A percentile compares a stretch with the other conserved stretches of the same genome.
Conservation (phyloP, 2,329 filamentous ascomycete genomes). For the Penicillium sp. region DNA sequence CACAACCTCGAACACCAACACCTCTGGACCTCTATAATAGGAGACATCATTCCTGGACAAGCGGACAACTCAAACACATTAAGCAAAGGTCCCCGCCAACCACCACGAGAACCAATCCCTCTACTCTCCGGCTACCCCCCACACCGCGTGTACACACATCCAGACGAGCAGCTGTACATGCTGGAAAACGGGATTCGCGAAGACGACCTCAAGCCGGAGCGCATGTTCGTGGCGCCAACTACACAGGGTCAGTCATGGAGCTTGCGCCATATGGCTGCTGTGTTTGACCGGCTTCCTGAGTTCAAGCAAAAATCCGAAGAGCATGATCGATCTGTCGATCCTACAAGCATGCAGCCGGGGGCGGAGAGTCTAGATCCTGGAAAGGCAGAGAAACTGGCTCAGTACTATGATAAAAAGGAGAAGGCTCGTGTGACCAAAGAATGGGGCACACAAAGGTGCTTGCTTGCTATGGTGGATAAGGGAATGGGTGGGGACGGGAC, state of each 20-base stretch:
- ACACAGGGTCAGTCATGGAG: conserved; percentile 60
- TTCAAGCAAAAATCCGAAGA: not conserved
- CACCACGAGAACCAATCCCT: conserved; percentile 30
- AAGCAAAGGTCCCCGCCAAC: not conserved
- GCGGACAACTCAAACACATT: not conserved
- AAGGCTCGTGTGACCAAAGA: conserved; percentile 30
- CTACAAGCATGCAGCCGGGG: conserved; percentile 7
- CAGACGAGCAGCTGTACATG: conserved; percentile 62
- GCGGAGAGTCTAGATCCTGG: conserved; percentile 14
- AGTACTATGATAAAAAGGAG: conserved; percentile 32
- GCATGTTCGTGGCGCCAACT: conserved; percentile 60
- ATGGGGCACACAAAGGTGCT: conserved; percentile 52
- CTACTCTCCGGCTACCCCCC: conserved; percentile 62
- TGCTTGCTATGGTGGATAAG: conserved; percentile 57
- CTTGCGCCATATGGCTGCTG: conserved; percentile 52
- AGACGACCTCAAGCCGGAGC: conserved; percentile 49
- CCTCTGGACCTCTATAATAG: conserved; percentile 56
- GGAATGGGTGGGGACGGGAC: conserved; percentile 56
- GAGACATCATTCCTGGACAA: conserved; percentile 39
- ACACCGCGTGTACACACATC: conserved; percentile 59
- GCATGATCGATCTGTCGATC: conserved; percentile 2
- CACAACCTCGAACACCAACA: conserved; percentile 65
- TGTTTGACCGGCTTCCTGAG: conserved; percentile 48
- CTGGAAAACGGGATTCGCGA: conserved; percentile 50
- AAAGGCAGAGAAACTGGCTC: conserved; percentile 29